Conservation (phyloP, 116 monocot genomes). For the Phalaenopsis hybrid region DNA sequence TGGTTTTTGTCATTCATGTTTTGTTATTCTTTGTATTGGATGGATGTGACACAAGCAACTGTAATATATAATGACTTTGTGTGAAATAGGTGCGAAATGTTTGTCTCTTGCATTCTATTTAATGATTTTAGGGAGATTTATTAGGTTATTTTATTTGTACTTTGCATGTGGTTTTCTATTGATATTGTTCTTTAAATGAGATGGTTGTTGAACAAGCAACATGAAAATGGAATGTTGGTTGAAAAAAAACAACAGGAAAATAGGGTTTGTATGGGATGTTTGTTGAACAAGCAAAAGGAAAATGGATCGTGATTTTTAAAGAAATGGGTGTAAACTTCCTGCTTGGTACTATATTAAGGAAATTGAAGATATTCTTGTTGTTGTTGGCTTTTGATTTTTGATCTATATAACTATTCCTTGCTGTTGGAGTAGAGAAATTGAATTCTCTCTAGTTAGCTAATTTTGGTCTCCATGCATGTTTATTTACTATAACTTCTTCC, state of each 20-base stretch:
- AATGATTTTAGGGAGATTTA: background rate
- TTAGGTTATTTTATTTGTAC: background rate
- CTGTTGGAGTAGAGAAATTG: too few relatives aligned
- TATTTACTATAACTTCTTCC: background rate
- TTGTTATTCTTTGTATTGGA: too few relatives aligned
- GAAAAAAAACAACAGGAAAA: background rate
- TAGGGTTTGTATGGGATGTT: background rate
- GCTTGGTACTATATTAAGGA: background rate
- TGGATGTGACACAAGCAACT: too few relatives aligned
- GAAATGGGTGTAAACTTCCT: background rate
- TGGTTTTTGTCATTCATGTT: background rate
- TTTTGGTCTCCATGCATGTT: too few relatives aligned
- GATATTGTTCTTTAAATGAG: background rate
- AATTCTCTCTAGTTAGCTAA: too few relatives aligned
- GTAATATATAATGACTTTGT: too few relatives aligned
- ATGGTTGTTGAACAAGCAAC: conserved; percentile 1
- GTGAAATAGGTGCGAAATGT: too few relatives aligned
- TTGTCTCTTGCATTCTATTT: background rate
- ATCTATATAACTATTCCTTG: too few relatives aligned
- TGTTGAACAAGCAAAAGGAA: background rate
- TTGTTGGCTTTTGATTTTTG: too few relatives aligned
- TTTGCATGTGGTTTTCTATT: background rate
- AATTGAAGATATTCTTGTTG: background rate
- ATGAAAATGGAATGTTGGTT: background rate
- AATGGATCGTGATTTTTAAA: background rate